Evolutionary conservation across 2,329 filamentous ascomycete genomes (phyloP).

Genomic region (Xylaria sp.): DNA sequence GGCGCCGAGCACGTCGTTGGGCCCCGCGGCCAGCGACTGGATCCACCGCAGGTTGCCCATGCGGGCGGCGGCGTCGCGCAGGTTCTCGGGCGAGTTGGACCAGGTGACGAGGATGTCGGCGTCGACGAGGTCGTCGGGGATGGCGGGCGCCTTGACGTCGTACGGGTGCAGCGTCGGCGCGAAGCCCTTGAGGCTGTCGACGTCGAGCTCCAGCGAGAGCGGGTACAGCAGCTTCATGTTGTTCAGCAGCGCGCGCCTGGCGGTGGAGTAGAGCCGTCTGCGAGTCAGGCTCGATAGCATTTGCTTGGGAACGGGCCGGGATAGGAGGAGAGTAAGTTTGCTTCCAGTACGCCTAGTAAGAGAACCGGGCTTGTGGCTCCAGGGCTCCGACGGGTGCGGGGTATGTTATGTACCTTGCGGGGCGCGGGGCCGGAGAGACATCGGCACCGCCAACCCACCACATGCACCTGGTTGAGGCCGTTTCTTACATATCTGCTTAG

Average conservation of each 20-base stretch:
- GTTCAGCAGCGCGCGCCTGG: background rate
- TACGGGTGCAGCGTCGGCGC: constrained; percentile 60
- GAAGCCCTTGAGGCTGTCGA: constrained; percentile 60
- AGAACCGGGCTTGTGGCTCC: too few relatives aligned
- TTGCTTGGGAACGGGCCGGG: background rate
- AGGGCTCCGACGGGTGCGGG: too few relatives aligned
- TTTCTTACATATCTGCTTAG: too few relatives aligned
- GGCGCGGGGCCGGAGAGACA: too few relatives aligned
- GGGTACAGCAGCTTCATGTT: constrained; percentile 69
- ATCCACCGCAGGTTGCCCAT: constrained; percentile 65
- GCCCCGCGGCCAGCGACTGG: constrained; percentile 67
- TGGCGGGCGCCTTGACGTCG: constrained; percentile 57
- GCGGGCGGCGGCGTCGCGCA: constrained; percentile 57
- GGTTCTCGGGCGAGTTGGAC: constrained; percentile 61
- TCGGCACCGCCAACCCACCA: too few relatives aligned
- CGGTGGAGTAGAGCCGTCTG: background rate
- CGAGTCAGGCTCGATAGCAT: background rate
- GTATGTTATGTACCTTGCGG: too few relatives aligned
- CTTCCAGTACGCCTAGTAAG: background rate
- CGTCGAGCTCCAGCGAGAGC: constrained; percentile 62
- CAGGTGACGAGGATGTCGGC: constrained; percentile 65
- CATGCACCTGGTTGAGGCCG: too few relatives aligned
- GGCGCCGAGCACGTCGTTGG: constrained; percentile 65
- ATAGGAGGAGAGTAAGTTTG: background rate
- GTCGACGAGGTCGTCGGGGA: constrained; percentile 61